Evolutionary conservation across 768 basidiomycete species (phyloP), one percentile per base, ranked within the genome.

Genomic region (Chlorophyllum brunneum): DNA sequence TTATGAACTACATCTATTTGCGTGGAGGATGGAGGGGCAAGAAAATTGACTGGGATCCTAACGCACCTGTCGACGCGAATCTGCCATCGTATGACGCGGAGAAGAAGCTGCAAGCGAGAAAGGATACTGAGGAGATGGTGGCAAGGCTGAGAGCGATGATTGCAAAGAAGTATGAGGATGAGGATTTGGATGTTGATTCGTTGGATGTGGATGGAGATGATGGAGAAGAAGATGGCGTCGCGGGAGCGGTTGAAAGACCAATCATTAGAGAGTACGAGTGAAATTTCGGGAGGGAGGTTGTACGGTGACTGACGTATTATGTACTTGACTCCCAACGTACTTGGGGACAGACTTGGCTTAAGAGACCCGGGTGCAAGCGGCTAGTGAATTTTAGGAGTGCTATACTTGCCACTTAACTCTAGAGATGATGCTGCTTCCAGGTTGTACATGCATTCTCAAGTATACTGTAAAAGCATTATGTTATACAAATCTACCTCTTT

Each of bases 11-110:
- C 56, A 69, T 84, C 20, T 64, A 79, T 55, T 33, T 48, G 10
- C 64, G 69, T 44, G 72, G 76, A 1, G 85, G 84, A 0, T 83
- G 80, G 80, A 73, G 54, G 18, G 85, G 83, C 15, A 64, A 59
- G 56, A 44, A 58, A 39, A 63, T 66, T 15, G 64, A 65, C 42
- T 69, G 69, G 68, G 59, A 68, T 42, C 67, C 75, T 1, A 29
- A 48, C 6, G 64, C 56, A 20, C 59, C 65, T 2, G 69, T 79
- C 9, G 51, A 61, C 20, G 61, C 60, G 34, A 57, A 58, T 8
- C 67, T 51, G 16, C 22, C 64, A 2, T 66, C 66, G n/a, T 76
- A 74, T 48, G 75, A 64, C 46, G 58, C 54, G 18, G 58, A 59
- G 15, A 61, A 68, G 38, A 60, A 69, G 40, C 42, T 58, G 20